Conservation (phyloP, 1,284 basidiomycete genomes). For the Irpex rosettiformis region DNA sequence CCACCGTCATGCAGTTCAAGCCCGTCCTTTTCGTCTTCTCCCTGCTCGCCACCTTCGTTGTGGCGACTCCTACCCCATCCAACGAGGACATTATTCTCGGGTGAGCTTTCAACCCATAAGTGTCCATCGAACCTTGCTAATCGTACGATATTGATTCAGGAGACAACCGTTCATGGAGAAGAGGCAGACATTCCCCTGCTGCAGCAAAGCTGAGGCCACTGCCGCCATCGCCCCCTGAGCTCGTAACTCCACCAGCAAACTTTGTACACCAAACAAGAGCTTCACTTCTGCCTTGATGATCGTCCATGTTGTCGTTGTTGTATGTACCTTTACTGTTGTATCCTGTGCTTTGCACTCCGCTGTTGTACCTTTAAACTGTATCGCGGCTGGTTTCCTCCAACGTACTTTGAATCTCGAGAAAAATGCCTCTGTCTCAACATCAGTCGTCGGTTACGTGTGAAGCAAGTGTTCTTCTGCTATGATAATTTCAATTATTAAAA, state of each 20-base stretch:
- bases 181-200: not conserved
- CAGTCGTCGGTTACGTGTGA: too few relatives aligned
- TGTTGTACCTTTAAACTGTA: not conserved
- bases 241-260: not conserved
- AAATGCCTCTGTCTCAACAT: too few relatives aligned
- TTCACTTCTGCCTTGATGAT: not conserved
- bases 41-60: not conserved
- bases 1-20: not conserved
- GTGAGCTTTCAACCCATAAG: not conserved
- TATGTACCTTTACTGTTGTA: not conserved
- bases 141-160: too few relatives aligned
- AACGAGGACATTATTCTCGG: not conserved
- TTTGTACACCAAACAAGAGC: not conserved
- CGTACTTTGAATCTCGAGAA: not conserved
- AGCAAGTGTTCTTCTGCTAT: too few relatives aligned
- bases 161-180: not conserved
- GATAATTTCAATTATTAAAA: too few relatives aligned
- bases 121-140: too few relatives aligned
- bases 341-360: not conserved
- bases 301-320: not conserved
- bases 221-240: not conserved
- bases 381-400: too few relatives aligned
- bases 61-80: not conserved
- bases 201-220: not conserved
- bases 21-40: not conserved